phyloP scores from a whole-genome alignment of 2,329 filamentous ascomycete species.

The Harringtonia aguacate region DNA sequence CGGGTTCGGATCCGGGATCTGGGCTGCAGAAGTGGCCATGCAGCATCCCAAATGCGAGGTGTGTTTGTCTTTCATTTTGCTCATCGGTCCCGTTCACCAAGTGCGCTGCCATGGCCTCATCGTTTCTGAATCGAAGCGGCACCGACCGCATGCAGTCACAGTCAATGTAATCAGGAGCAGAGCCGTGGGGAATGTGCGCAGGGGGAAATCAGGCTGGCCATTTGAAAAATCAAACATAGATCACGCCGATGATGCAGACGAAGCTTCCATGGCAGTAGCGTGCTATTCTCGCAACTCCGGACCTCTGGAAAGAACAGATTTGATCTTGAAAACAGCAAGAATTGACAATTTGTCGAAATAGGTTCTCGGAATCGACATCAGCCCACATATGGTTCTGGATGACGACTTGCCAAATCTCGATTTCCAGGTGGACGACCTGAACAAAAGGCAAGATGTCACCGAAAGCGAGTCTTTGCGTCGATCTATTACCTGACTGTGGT shows the following conservation, averaged over 20 bases:
- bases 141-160: too few species aligned
- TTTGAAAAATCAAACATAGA: too few species aligned
- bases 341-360: conserved; percentile 19
- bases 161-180: too few species aligned
- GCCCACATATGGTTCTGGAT: conserved; percentile 57
- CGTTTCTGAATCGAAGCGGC: too few species aligned
- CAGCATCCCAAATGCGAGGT: conserved; percentile 56
- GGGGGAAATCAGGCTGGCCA: too few species aligned
- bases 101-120: too few species aligned
- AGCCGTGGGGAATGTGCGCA: too few species aligned
- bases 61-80: conserved; percentile 19
- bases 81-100: too few species aligned
- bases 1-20: conserved; percentile 60
- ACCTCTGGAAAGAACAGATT: background rate
- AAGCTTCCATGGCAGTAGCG: too few species aligned
- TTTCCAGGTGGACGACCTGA: conserved; percentile 63
- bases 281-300: too few species aligned
- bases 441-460: conserved; percentile 38
- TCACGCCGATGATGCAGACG: too few species aligned
- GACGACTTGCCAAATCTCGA: conserved; percentile 53
- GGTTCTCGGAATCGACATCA: conserved; percentile 64
- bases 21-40: conserved; percentile 59
- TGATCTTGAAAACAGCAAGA: background rate
- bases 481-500: background rate
- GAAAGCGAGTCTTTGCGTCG: background rate